Evolutionary conservation across 352 stramenopile species (phyloP).

Genomic region (Globisporangium megalacanthum): DNA sequence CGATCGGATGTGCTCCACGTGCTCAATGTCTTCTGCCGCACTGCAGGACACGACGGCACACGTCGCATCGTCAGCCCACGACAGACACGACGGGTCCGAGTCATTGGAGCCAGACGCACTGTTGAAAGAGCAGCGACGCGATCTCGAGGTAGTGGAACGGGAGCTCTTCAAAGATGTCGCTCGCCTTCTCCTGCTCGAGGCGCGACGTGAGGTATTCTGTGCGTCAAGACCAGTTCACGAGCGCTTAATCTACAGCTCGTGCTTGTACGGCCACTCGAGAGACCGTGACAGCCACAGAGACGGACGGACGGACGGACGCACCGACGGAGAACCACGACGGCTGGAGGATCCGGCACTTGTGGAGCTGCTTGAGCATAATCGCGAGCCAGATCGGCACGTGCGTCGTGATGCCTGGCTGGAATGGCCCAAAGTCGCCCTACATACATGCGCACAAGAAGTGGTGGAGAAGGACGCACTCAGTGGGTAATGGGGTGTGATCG

Average conservation of each 20-base stretch:
- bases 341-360: conserved; percentile 83
- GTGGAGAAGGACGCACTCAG: background rate
- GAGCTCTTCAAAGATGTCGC: conserved; percentile 71
- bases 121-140: conserved; percentile 75
- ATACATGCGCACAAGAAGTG: background rate
- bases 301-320: conserved; percentile 10
- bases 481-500: too few species aligned
- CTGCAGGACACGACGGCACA: conserved; percentile 15
- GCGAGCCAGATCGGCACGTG: conserved; percentile 87
- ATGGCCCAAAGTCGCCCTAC: conserved; percentile 84
- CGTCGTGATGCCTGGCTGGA: conserved; percentile 78
- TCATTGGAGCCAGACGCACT: conserved; percentile 29
- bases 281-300: background rate
- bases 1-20: conserved; percentile 75
- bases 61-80: background rate
- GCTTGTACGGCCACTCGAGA: background rate
- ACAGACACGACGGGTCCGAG: background rate
- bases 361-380: conserved; percentile 84
- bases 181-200: conserved; percentile 68
- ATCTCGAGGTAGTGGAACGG: conserved; percentile 88
- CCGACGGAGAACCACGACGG: conserved; percentile 81
- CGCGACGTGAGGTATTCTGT: conserved; percentile 51
- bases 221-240: too few species aligned
- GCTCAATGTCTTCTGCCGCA: conserved; percentile 77
- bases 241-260: background rate